Evolutionary conservation across 2,329 filamentous ascomycete species (phyloP).

Genomic region (Microsporum audouinii): DNA sequence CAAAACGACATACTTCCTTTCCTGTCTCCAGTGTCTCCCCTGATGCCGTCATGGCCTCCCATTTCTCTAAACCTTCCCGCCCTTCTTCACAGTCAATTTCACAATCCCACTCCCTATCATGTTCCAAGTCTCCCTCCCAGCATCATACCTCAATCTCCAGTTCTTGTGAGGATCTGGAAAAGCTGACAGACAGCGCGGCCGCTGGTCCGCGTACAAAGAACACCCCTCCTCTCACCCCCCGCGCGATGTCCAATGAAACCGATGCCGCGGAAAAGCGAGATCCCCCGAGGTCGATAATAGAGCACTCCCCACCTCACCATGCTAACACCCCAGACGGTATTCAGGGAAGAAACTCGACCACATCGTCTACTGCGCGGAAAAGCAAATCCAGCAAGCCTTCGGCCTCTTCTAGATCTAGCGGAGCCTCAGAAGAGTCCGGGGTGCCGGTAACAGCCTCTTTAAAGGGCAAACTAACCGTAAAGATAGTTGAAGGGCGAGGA

Average conservation of each 20-base stretch:
- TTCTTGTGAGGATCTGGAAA: conserved; percentile 36
- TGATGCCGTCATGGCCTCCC: conserved; percentile 53
- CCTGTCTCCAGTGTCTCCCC: conserved; percentile 56
- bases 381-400: background rate
- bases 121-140: conserved; percentile 17
- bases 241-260: conserved; percentile 63
- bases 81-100: conserved; percentile 34
- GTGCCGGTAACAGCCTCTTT: conserved; percentile 54
- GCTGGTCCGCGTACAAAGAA: conserved; percentile 60
- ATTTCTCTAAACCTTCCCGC: conserved; percentile 57
- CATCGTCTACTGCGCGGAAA: background rate
- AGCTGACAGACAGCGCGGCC: conserved; percentile 74
- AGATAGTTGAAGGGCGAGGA: conserved; percentile 74
- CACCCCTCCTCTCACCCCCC: conserved; percentile 78
- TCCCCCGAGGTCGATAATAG: background rate
- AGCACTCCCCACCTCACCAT: background rate
- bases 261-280: conserved; percentile 23
- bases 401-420: conserved; percentile 13
- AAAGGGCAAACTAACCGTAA: conserved; percentile 81
- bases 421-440: conserved; percentile 28
- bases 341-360: conserved; percentile 13
- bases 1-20: conserved; percentile 36
- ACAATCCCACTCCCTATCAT: conserved; percentile 17
- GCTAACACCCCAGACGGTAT: conserved; percentile 14
- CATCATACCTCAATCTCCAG: conserved; percentile 26